Conservation (phyloP, 495 filamentous ascomycete species). For the Clavariopsis aquatica region DNA sequence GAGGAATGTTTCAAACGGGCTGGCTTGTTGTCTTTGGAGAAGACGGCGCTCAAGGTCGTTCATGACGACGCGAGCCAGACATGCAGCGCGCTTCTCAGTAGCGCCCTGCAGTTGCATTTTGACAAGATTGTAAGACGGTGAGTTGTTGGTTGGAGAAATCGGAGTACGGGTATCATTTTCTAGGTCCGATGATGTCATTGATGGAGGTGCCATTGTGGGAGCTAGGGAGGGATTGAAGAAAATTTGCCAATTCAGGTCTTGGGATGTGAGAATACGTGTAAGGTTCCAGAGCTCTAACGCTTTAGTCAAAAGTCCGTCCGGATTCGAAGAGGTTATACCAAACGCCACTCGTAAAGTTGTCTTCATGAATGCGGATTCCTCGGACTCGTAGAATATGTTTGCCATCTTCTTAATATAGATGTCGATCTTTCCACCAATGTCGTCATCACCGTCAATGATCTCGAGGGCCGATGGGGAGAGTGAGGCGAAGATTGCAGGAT, state of each 20-base stretch:
- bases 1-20: slow-evolving; percentile 73
- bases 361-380: slow-evolving; percentile 68
- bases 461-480: slow-evolving; percentile 22
- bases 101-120: slow-evolving; percentile 72
- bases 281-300: slow-evolving; percentile 75
- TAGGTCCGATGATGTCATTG: slow-evolving; percentile 48
- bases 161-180: slow-evolving; percentile 38
- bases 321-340: slow-evolving; percentile 54
- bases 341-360: slow-evolving; percentile 64
- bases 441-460: slow-evolving; percentile 59
- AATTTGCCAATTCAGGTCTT: slow-evolving; percentile 67
- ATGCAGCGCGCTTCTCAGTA: slow-evolving; percentile 66
- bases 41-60: slow-evolving; percentile 73
- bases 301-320: slow-evolving; percentile 64
- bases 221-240: slow-evolving; percentile 54
- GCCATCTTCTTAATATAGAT: slow-evolving; percentile 67
- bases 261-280: slow-evolving; percentile 65
- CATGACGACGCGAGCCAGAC: slow-evolving; percentile 62
- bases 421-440: slow-evolving; percentile 66
- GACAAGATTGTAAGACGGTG: slow-evolving; percentile 52
- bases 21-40: slow-evolving; percentile 70
- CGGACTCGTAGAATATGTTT: slow-evolving; percentile 62
- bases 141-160: slow-evolving; percentile 20
- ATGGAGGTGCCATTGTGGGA: slow-evolving; percentile 47
- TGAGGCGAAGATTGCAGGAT: slow-evolving; percentile 32